Percentiles rank a stretch among this genome's conserved stretches.
These are phyloP conservation scores for Phragmites australis DNA, from an alignment of 176 grass and related monocot genomes.

Conservation along the genomic window DNA sequence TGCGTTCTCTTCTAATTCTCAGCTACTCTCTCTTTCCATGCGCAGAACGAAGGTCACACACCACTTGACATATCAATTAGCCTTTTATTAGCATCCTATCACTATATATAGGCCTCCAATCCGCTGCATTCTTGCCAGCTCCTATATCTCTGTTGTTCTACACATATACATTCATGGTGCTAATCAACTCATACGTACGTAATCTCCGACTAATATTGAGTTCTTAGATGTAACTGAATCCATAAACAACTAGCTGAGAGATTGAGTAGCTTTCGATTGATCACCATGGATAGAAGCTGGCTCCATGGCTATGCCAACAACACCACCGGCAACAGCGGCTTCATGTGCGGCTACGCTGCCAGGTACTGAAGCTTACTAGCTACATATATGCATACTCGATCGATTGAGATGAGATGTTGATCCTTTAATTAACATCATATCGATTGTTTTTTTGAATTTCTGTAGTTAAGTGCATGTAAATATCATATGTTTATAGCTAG, in stretches of 20 bases:
- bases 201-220: not conserved
- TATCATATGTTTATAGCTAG: not conserved
- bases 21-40: not conserved
- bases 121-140: not conserved
- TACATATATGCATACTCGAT: not conserved
- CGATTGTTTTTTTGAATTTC: not conserved
- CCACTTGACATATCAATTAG: too few relatives aligned
- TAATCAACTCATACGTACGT: too few relatives aligned
- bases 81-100: not conserved
- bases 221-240: not conserved
- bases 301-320: not conserved
- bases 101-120: not conserved
- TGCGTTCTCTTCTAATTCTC: not conserved
- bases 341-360: constrained; percentile 49
- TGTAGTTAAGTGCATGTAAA: too few relatives aligned
- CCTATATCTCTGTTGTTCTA: not conserved
- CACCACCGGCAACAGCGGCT: constrained; percentile 25
- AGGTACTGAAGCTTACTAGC: not conserved
- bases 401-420: not conserved
- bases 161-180: not conserved
- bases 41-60: too few relatives aligned
- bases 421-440: not conserved
- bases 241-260: not conserved
- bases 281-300: constrained; percentile 48
- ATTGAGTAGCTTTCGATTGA: not conserved